Conservation (phyloP, 805 yeast species). For the Sugiyamaella mastotermitis region DNA sequence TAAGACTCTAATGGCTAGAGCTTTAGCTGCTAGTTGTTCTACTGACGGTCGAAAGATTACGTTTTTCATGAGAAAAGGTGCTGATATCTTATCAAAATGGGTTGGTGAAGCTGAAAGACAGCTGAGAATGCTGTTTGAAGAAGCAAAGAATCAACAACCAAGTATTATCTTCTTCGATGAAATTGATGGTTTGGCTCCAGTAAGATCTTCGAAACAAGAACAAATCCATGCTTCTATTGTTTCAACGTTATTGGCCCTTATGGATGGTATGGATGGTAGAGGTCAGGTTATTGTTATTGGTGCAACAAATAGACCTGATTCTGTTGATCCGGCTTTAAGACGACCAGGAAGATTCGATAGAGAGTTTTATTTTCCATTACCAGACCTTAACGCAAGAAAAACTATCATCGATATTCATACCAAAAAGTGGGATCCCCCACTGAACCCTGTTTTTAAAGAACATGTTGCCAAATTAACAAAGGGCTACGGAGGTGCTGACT, state of each 20-base stretch:
- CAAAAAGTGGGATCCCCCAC: conserved; percentile 77
- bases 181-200: conserved; percentile 97
- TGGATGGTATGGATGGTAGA: conserved; percentile 99
- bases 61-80: conserved; percentile 97
- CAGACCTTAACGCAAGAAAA: conserved; percentile 71
- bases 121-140: conserved; percentile 82
- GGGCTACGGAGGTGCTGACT: conserved; percentile 98
- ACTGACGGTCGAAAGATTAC: conserved; percentile 81
- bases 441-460: conserved; percentile 49
- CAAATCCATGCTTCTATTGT: conserved; percentile 98
- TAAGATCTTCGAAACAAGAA: conserved; percentile 93
- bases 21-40: conserved; percentile 91
- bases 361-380: conserved; percentile 93
- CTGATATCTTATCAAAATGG: conserved; percentile 96
- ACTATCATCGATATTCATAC: conserved; percentile 83
- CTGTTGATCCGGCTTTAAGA: conserved; percentile 95
- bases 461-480: conserved; percentile 76
- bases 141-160: conserved; percentile 94
- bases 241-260: conserved; percentile 85
- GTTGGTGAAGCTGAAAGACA: conserved; percentile 99
- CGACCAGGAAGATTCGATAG: conserved; percentile 97
- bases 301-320: conserved; percentile 96
- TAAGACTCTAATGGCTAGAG: conserved; percentile 96
- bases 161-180: conserved; percentile 95
- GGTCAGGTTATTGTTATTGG: conserved; percentile 98